Evolutionary conservation across 208 protist species (phyloP).

Genomic region (Balamuthia mandrillaris): DNA sequence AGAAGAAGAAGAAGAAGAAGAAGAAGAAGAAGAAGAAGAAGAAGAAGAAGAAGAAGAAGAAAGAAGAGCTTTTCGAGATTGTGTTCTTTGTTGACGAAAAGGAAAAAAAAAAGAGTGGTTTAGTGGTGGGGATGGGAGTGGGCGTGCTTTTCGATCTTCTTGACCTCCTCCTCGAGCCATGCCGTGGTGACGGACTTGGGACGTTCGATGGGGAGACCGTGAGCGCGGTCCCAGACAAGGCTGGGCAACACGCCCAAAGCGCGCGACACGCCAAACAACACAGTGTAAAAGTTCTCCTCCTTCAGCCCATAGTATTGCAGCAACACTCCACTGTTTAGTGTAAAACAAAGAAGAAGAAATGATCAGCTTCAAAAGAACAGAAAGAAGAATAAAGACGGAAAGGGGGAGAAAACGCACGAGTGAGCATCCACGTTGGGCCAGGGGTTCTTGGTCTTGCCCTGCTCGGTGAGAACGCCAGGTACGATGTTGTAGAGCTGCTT

Average conservation of each 20-base stretch:
- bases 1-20: slow-evolving; percentile 1
- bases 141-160: neutral
- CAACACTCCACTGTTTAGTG: slow-evolving; percentile 57
- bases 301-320: slow-evolving; percentile 91
- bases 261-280: slow-evolving; percentile 94
- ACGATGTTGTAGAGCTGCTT: slow-evolving; percentile 77
- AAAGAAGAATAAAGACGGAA: neutral
- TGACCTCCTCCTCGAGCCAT: slow-evolving; percentile 55
- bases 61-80: slow-evolving; percentile 22
- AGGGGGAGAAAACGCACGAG: slow-evolving; percentile 75
- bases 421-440: slow-evolving; percentile 98
- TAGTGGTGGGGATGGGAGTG: neutral
- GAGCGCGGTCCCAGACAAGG: slow-evolving; percentile 89
- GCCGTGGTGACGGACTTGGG: slow-evolving; percentile 25
- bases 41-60: slow-evolving; percentile 19
- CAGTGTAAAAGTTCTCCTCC: slow-evolving; percentile 93
- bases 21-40: slow-evolving; percentile 22
- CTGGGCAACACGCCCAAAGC: slow-evolving; percentile 89
- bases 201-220: slow-evolving; percentile 76
- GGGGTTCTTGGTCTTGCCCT: slow-evolving; percentile 96
- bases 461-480: slow-evolving; percentile 90
- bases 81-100: neutral
- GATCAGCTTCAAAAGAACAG: neutral
- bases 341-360: neutral
- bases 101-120: neutral